Percentiles rank a stretch among this genome's conserved stretches.
Conservation (phyloP, 257 asterid genomes). For the Solanum pinnatisectum region DNA sequence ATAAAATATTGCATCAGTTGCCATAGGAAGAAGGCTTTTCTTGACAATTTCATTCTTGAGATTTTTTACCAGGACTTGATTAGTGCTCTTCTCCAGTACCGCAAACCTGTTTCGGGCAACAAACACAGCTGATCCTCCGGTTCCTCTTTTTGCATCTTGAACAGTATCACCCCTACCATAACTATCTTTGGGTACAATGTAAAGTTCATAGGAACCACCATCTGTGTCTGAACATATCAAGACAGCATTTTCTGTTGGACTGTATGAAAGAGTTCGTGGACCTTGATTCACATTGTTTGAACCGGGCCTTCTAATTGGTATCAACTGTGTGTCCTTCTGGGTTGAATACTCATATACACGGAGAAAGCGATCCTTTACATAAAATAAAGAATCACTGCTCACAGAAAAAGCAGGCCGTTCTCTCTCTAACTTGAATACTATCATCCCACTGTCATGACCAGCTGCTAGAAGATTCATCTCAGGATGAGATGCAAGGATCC, state of each 20-base stretch:
- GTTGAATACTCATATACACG: constrained; percentile 80
- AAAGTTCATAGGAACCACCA: constrained; percentile 93
- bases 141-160: constrained; percentile 89
- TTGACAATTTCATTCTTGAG: constrained; percentile 68
- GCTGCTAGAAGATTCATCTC: constrained; percentile 98
- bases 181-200: constrained; percentile 73
- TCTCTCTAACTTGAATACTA: constrained; percentile 92
- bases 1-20: constrained; percentile 84
- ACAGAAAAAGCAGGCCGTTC: constrained; percentile 93
- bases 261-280: constrained; percentile 79
- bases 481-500: constrained; percentile 94
- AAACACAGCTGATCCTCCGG: constrained; percentile 85
- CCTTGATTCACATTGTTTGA: constrained; percentile 76
- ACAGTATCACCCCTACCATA: constrained; percentile 71
- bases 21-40: constrained; percentile 60
- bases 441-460: constrained; percentile 99
- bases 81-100: constrained; percentile 83
- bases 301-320: constrained; percentile 89
- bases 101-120: constrained; percentile 93
- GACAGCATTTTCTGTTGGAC: constrained; percentile 89
- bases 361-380: constrained; percentile 78
- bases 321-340: constrained; percentile 78
- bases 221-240: constrained; percentile 81
- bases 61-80: constrained; percentile 75
- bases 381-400: constrained; percentile 69